These are phyloP conservation scores for Guyanaporus albipodus DNA, from an alignment of 768 basidiomycete species.

Conservation along the genomic window DNA sequence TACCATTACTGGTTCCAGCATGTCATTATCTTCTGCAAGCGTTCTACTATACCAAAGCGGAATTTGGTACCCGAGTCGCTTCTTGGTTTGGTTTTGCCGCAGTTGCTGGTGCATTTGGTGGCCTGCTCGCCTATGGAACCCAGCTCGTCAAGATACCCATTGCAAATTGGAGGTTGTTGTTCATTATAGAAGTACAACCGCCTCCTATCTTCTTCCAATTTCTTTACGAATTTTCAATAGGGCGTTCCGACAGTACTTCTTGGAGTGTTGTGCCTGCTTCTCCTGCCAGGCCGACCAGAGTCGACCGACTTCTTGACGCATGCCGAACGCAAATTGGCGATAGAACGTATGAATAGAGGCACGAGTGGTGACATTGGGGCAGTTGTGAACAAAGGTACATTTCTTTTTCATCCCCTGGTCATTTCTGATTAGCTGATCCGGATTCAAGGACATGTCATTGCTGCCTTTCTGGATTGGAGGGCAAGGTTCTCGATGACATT, in stretches of 20 bases:
- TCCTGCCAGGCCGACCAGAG: conserved; percentile 32
- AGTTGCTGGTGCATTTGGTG: conserved; percentile 53
- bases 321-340: conserved; percentile 31
- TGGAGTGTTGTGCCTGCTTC: conserved; percentile 27
- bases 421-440: background rate
- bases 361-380: conserved; percentile 40
- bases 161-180: conserved; percentile 39
- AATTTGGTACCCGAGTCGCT: conserved; percentile 45
- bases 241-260: conserved; percentile 48
- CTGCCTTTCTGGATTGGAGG: conserved; percentile 47
- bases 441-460: conserved; percentile 36
- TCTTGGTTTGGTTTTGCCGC: conserved; percentile 57
- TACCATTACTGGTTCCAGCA: conserved; percentile 13
- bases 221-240: conserved; percentile 29
- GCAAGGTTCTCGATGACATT: conserved; percentile 11
- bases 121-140: conserved; percentile 51
- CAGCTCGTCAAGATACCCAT: conserved; percentile 38
- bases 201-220: background rate
- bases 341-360: conserved; percentile 38
- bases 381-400: conserved; percentile 38
- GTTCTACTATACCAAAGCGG: conserved; percentile 47
- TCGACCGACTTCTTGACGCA: conserved; percentile 33
- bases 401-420: background rate
- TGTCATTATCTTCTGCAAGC: conserved; percentile 26
- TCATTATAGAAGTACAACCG: conserved; percentile 24